Percentiles rank a stretch among this genome's conserved stretches.
Evolutionary conservation across 371 early-diverging fungal species (phyloP).

Genomic region (Circinella umbellata): DNA sequence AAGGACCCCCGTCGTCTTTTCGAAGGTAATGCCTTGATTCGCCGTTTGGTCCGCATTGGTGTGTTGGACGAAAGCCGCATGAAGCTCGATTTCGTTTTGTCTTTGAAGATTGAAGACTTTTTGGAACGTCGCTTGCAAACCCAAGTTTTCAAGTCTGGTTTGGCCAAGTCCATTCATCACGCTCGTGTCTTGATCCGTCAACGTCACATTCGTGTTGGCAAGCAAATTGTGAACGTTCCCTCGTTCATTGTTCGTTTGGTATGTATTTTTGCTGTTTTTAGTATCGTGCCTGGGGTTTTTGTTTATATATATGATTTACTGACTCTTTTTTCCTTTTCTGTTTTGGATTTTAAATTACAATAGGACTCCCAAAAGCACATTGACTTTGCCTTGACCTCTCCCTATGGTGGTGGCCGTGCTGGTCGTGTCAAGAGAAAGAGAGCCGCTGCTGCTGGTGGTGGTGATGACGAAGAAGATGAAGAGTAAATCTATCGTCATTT

Average conservation of each 20-base stretch:
- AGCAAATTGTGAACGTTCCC: constrained; percentile 98
- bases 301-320: too few relatives aligned
- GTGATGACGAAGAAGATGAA: constrained; percentile 71
- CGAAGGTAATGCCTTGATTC: constrained; percentile 99
- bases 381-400: constrained; percentile 98
- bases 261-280: constrained; percentile 6
- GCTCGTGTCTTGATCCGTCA: constrained; percentile 99
- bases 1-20: constrained; percentile 99
- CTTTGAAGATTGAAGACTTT: constrained; percentile 98
- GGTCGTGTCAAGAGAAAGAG: constrained; percentile 98
- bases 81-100: constrained; percentile 99
- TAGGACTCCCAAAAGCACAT: constrained; percentile 96
- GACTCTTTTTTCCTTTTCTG: background rate
- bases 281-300: too few relatives aligned
- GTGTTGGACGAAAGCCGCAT: constrained; percentile 97
- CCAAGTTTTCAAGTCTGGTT: constrained; percentile 98
- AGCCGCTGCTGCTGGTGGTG: constrained; percentile 66
- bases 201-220: constrained; percentile 99
- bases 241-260: constrained; percentile 93
- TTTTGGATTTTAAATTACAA: background rate
- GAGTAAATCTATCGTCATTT: constrained; percentile 48
- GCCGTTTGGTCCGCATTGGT: constrained; percentile 98
- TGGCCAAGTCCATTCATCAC: constrained; percentile 99
- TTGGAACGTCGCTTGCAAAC: constrained; percentile 99
- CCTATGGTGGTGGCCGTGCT: constrained; percentile 98